Percentiles rank a stretch among this genome's conserved stretches.
phyloP scores from a whole-genome alignment of 805 yeast genomes.

The Myxozyma lipomycoides region DNA sequence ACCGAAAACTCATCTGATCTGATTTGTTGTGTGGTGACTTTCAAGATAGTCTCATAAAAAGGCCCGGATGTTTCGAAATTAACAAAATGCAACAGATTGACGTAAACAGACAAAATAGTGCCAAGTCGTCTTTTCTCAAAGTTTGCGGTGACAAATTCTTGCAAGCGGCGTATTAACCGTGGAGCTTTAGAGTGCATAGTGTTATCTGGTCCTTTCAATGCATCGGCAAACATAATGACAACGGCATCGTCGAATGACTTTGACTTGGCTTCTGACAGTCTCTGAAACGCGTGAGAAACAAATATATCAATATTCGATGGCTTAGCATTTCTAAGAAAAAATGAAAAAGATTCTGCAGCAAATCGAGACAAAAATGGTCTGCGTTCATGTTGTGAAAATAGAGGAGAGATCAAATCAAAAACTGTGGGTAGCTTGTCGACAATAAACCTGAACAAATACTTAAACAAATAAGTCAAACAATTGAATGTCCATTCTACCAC shows the following conservation, averaged over 20 bases:
- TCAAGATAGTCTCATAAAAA: constrained; percentile 28
- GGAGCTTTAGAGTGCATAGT: constrained; percentile 71
- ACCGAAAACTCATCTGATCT: neutral
- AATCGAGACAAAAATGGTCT: constrained; percentile 71
- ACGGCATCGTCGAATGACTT: constrained; percentile 55
- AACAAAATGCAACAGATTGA: constrained; percentile 36
- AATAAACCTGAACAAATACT: constrained; percentile 67
- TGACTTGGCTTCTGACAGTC: constrained; percentile 38
- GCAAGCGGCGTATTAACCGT: constrained; percentile 10
- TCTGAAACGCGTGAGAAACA: constrained; percentile 41
- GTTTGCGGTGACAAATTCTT: constrained; percentile 16
- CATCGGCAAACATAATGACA: constrained; percentile 60
- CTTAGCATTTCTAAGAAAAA: constrained; percentile 66
- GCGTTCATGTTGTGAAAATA: constrained; percentile 47
- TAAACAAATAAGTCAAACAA: constrained; percentile 81
- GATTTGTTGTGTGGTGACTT: constrained; percentile 15
- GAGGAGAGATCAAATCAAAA: constrained; percentile 41
- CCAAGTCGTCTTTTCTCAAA: constrained; percentile 5
- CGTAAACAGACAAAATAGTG: constrained; percentile 29
- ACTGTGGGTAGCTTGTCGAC: constrained; percentile 66
- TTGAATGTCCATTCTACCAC: constrained; percentile 81
- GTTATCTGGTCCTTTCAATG: constrained; percentile 67
- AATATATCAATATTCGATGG: constrained; percentile 46
- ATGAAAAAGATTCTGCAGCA: constrained; percentile 87
- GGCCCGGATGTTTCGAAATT: constrained; percentile 34